A percentile compares a stretch with the other conserved stretches of the same genome.
Evolutionary conservation across 2,329 filamentous ascomycete species (phyloP).

Genomic region (Aspergillus brasiliensis): DNA sequence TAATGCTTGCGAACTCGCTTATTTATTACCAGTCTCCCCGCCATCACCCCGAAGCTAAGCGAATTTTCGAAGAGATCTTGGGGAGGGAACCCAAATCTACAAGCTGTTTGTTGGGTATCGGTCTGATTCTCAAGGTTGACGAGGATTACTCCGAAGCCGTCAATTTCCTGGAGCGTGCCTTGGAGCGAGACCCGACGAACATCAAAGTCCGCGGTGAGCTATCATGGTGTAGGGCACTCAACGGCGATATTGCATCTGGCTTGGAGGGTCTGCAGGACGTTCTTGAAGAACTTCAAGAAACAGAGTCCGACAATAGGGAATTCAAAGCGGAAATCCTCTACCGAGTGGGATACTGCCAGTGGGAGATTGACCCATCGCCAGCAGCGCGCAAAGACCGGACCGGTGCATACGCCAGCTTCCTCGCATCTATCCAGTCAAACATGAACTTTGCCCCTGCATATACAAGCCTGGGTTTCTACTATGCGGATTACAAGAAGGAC

Average conservation of each 20-base stretch:
- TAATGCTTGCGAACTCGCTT: conserved; percentile 80
- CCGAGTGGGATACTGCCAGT: conserved; percentile 81
- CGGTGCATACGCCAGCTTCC: conserved; percentile 80
- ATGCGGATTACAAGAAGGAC: conserved; percentile 86
- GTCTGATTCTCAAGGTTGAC: conserved; percentile 89
- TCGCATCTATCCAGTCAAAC: conserved; percentile 81
- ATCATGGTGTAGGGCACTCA: conserved; percentile 87
- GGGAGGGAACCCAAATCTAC: conserved; percentile 75
- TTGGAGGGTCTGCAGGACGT: conserved; percentile 71
- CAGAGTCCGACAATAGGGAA: conserved; percentile 63
- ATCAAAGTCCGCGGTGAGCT: conserved; percentile 80
- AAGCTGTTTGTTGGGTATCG: conserved; percentile 81
- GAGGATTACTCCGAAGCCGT: conserved; percentile 83
- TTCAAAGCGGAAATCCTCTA: conserved; percentile 86
- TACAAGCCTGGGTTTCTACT: conserved; percentile 86
- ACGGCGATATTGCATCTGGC: conserved; percentile 71
- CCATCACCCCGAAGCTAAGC: conserved; percentile 84
- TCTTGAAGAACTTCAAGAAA: conserved; percentile 64
- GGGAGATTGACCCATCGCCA: conserved; percentile 77
- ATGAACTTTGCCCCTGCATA: conserved; percentile 88
- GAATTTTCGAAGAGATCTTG: conserved; percentile 81
- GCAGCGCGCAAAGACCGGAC: conserved; percentile 75
- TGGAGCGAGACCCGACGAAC: conserved; percentile 72
- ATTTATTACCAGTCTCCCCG: conserved; percentile 89
- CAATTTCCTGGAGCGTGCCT: conserved; percentile 74